These are phyloP conservation scores for Chlorella vulgaris DNA, from an alignment of 139 green algal species.

Conservation along the genomic window DNA sequence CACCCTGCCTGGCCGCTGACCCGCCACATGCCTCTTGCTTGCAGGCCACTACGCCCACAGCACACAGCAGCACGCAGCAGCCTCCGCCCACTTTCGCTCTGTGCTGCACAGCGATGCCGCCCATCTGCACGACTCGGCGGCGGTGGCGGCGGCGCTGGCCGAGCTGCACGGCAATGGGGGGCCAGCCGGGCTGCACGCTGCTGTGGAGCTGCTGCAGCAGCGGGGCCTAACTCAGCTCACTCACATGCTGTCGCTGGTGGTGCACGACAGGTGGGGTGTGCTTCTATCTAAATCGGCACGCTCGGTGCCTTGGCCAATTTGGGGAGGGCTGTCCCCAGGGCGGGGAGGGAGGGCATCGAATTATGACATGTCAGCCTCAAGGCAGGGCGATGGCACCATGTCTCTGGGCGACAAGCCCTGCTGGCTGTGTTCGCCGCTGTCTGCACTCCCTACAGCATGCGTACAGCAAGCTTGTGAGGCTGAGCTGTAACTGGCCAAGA, in stretches of 20 bases:
- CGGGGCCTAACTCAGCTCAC: slow-evolving; percentile 16
- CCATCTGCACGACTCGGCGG: slow-evolving; percentile 18
- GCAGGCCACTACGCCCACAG: slow-evolving; percentile 40
- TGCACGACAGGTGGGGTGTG: slow-evolving; percentile 15
- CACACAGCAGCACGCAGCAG: slow-evolving; percentile 6
- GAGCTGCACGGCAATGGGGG: slow-evolving; percentile 26
- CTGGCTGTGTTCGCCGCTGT: too few relatives aligned
- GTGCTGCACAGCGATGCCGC: slow-evolving; percentile 11
- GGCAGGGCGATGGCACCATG: too few relatives aligned
- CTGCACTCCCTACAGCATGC: too few relatives aligned
- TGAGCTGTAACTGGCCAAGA: too few relatives aligned
- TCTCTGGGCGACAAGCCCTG: too few relatives aligned
- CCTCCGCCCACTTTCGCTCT: slow-evolving; percentile 12
- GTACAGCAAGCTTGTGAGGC: too few relatives aligned
- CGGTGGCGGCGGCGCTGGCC: slow-evolving; percentile 28
- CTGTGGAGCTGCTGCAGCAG: not conserved
- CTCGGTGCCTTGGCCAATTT: not conserved
- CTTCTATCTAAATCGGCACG: too few relatives aligned
- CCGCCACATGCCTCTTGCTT: not conserved
- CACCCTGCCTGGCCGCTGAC: not conserved
- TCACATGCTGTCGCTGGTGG: not conserved
- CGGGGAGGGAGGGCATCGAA: not conserved
- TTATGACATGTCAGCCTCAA: too few relatives aligned
- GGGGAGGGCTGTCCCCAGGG: too few relatives aligned
- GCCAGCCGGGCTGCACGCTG: not conserved